Conservation (phyloP, 345 rosid species). For the Brassica cretica region DNA sequence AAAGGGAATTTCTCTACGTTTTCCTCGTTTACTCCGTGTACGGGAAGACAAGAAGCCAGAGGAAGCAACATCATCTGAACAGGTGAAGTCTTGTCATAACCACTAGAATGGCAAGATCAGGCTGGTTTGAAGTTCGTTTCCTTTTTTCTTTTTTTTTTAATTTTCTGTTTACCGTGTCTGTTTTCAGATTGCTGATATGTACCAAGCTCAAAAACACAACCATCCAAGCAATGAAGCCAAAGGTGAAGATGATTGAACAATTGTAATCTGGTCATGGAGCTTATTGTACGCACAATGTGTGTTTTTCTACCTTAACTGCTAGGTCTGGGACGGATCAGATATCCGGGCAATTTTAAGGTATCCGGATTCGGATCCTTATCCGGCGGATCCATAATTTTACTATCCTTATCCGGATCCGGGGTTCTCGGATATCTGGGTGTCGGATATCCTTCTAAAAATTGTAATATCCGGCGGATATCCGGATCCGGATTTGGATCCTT, state of each 20-base stretch:
- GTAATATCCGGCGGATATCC: too few relatives aligned
- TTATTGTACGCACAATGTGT: neutral
- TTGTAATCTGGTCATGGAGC: constrained; percentile 9
- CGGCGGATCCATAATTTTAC: too few relatives aligned
- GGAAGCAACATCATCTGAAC: constrained; percentile 78
- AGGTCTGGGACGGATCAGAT: too few relatives aligned
- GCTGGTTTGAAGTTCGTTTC: neutral
- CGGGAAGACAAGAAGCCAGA: constrained; percentile 85
- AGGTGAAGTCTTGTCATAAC: constrained; percentile 50
- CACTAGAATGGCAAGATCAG: constrained; percentile 3
- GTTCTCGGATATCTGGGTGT: too few relatives aligned
- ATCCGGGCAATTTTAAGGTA: too few relatives aligned
- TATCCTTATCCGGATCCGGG: too few relatives aligned
- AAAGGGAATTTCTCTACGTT: constrained; percentile 85
- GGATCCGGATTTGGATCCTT: too few relatives aligned
- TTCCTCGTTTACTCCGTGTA: constrained; percentile 82
- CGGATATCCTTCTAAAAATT: too few relatives aligned
- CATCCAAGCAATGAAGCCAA: constrained; percentile 59
- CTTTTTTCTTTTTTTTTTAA: neutral
- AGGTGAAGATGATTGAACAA: constrained; percentile 61
- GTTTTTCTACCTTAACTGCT: neutral
- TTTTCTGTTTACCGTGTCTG: neutral
- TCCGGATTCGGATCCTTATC: too few relatives aligned
- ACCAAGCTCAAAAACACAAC: constrained; percentile 69
- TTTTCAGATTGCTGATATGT: constrained; percentile 85